Conservation (phyloP, 2,329 filamentous ascomycete genomes). For the Blastomyces silverae region DNA sequence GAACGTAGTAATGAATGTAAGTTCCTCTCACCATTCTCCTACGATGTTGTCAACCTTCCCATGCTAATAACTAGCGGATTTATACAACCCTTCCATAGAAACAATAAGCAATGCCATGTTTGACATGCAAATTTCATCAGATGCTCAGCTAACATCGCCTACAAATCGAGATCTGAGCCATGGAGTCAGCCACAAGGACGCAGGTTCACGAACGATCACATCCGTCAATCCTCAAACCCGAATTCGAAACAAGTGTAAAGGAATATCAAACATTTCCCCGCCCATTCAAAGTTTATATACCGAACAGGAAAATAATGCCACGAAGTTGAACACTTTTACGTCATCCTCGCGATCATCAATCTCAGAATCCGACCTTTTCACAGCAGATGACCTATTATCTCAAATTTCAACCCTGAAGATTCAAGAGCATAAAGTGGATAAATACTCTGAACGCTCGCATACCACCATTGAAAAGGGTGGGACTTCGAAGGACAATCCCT, state of each 20-base stretch:
- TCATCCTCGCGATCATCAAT: not conserved
- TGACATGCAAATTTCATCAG: not conserved
- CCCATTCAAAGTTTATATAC: not conserved
- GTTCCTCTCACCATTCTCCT: not conserved
- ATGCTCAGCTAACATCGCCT: not conserved
- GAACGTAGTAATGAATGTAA: slow-evolving; percentile 17
- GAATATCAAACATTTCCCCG: not conserved
- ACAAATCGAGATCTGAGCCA: not conserved
- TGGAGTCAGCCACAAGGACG: not conserved
- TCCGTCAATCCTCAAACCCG: not conserved
- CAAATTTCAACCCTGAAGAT: not conserved
- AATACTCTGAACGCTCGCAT: not conserved
- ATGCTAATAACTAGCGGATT: slow-evolving; percentile 9
- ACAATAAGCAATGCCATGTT: not conserved
- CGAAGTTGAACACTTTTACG: not conserved
- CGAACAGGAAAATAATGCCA: not conserved
- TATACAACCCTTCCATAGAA: not conserved
- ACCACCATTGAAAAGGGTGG: not conserved
- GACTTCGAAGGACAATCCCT: not conserved
- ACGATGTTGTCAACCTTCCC: not conserved
- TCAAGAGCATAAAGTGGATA: not conserved
- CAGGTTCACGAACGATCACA: not conserved
- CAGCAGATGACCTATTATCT: not conserved
- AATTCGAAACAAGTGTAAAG: not conserved
- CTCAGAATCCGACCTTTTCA: not conserved